Evolutionary conservation across 73 alveolate species (phyloP), one percentile per base, ranked within the genome.

Genomic region (Paramecium sonneborni): DNA sequence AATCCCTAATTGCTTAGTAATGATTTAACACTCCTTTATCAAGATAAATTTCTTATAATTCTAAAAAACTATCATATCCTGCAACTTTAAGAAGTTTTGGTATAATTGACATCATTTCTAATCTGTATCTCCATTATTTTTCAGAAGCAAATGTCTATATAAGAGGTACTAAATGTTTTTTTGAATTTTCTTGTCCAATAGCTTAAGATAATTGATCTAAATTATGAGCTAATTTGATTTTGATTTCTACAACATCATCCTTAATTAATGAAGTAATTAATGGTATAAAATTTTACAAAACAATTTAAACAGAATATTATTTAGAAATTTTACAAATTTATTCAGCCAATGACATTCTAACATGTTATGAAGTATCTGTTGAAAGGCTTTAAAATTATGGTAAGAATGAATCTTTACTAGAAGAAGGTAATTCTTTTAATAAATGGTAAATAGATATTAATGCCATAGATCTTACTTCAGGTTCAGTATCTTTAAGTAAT

Each of bases 51-150:
- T 46, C 88, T 10, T 69, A 88, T 46, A 46, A 69, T 24, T 88
- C 94, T 43, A 69, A 20, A 24, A 70, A 88, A 28, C 76, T 46
- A 11, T 76, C 76, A 88, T 57, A 88, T 0, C 90, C 90, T 24
- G 87, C 74, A n/a, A 69, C 85, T 30, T 88, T 28, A 0, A 82
- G 44, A 23, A 88, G 57, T 38, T 88, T 88, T 1, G 94, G 94
- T 6, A 88, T 76, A 21, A 88, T 69, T 41, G 85, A 57, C 76
- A 88, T 82, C 70, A 88, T 48, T n/a, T 76, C 94, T 26, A 88
- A 57, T 69, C 94, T 76, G 52, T 57, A 88, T 44, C 94, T 88
- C 94, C 94, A 88, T 72, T 88, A 30, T n/a, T 88, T 88, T 34
- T 88, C 94, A 26, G 89, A 69, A 11, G 89, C 79, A 24, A 88